A percentile compares a stretch with the other conserved stretches of the same genome.
Evolutionary conservation across 768 basidiomycete species (phyloP).

Genomic region (Phanerochaete carnosa): DNA sequence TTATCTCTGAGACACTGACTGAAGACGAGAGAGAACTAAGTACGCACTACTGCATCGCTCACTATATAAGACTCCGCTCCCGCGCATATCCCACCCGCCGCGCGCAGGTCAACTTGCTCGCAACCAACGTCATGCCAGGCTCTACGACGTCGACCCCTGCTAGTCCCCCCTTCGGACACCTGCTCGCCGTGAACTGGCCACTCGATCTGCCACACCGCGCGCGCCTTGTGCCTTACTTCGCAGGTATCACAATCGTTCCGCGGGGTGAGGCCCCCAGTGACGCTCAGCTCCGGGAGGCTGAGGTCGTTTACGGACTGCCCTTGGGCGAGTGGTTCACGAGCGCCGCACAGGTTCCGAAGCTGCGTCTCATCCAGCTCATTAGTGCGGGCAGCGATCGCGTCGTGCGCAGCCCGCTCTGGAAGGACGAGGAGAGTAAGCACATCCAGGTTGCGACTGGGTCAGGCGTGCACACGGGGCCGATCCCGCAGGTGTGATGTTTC

Average conservation of each 20-base stretch:
- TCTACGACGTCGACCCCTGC: background rate
- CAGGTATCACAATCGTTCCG: background rate
- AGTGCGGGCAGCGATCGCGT: constrained; percentile 10
- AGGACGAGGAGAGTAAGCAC: constrained; percentile 1
- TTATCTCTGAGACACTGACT: no score
- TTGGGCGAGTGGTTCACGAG: background rate
- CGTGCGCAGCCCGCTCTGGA: constrained; percentile 1
- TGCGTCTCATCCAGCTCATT: constrained; percentile 12
- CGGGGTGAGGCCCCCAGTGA: background rate
- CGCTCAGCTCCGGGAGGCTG: constrained; percentile 1
- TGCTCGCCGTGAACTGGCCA: background rate
- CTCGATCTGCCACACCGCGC: background rate
- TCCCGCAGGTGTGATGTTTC: constrained; percentile 9
- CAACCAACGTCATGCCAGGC: background rate
- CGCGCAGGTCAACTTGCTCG: no score
- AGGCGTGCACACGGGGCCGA: constrained; percentile 11
- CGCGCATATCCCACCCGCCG: no score
- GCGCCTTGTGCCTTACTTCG: constrained; percentile 4
- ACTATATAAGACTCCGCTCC: no score
- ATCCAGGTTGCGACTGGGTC: constrained; percentile 5
- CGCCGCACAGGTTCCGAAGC: constrained; percentile 1
- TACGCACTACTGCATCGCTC: no score
- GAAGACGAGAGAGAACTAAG: no score
- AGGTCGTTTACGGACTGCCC: constrained; percentile 8
- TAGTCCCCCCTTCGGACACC: background rate